Percentiles rank a stretch among this genome's conserved stretches.
Conservation (phyloP, 2,329 filamentous ascomycete genomes). For the Macrophomina tecta region DNA sequence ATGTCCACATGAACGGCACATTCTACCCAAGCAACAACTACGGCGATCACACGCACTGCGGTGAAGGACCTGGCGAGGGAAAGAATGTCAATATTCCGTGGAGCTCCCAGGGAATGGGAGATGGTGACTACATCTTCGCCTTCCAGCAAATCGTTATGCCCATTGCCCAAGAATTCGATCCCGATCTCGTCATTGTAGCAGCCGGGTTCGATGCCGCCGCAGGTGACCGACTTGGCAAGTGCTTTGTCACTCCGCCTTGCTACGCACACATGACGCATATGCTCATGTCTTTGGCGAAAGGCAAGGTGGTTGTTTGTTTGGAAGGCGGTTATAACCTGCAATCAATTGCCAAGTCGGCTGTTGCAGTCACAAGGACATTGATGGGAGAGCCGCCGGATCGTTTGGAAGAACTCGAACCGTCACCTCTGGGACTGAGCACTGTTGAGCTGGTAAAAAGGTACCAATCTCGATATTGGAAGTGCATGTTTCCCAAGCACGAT, state of each 20-base stretch:
- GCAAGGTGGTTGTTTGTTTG: constrained; percentile 88
- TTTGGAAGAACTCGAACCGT: constrained; percentile 52
- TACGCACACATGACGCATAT: constrained; percentile 99
- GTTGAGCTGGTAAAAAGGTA: constrained; percentile 63
- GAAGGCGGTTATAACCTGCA: constrained; percentile 95
- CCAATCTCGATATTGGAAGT: constrained; percentile 80
- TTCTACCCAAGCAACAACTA: constrained; percentile 79
- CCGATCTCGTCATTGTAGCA: constrained; percentile 92
- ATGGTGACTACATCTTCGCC: constrained; percentile 94
- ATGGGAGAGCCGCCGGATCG: constrained; percentile 91
- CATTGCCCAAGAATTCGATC: constrained; percentile 89
- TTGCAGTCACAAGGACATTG: constrained; percentile 87
- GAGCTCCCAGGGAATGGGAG: constrained; percentile 79
- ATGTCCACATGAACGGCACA: constrained; percentile 80
- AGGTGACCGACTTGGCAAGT: constrained; percentile 90
- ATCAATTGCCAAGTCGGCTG: constrained; percentile 89
- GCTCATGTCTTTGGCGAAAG: constrained; percentile 92
- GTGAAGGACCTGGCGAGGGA: constrained; percentile 62
- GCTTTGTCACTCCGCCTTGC: constrained; percentile 86
- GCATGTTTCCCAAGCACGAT: constrained; percentile 72
- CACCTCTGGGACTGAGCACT: constrained; percentile 43
- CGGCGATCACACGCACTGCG: constrained; percentile 66
- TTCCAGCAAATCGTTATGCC: constrained; percentile 98
- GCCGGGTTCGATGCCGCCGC: constrained; percentile 95
- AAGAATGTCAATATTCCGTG: constrained; percentile 74